Evolutionary conservation across 441 rosid species (phyloP), one percentile per base, ranked within the genome.

Genomic region (Populus hybrid): DNA sequence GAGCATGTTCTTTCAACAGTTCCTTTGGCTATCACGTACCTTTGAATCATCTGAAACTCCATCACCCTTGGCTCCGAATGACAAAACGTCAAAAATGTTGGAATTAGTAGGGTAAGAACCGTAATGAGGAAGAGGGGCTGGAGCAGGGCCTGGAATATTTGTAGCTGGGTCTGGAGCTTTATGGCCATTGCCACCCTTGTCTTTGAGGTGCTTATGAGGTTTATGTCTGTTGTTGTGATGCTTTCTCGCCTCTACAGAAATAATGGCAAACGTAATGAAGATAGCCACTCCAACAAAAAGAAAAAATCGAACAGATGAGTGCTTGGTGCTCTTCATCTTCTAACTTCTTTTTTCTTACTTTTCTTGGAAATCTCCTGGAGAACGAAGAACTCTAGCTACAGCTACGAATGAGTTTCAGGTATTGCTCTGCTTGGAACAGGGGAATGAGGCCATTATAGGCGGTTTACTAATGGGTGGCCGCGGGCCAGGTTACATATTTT

Each of bases 1-100:
- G 36, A 67, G 31, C 9, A 16, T 12, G 36, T 7, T 28, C 45
- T 42, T 31, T 1, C 33, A 36, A 20, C 21, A n/a, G 8, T 8
- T 26, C 14, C 36, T n/a, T 3, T n/a, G 8, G 38, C 9, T 6
- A 26, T 38, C 35, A 53, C 12, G 0, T 75, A 87, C 90, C 91
- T 82, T 64, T 0, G 92, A 86, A 85, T 90, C 92, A 79, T 90
- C 93, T 21, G 89, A 78, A 74, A 81, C 79, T 42, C 90, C 93
- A 38, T 88, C 83, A 2, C 89, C 90, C 65, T 81, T 83, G 28
- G 92, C 92, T 78, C 90, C 92, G 63, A 86, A 90, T 0, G 90
- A 85, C 61, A 90, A 70, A 74, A 90, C 72, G 71, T 84, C 73
- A 63, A 88, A 90, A 35, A 82, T 59, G 26, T 14, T 66, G 6